Conservation (phyloP, 1,284 basidiomycete genomes). For the Takashimella koratensis region DNA sequence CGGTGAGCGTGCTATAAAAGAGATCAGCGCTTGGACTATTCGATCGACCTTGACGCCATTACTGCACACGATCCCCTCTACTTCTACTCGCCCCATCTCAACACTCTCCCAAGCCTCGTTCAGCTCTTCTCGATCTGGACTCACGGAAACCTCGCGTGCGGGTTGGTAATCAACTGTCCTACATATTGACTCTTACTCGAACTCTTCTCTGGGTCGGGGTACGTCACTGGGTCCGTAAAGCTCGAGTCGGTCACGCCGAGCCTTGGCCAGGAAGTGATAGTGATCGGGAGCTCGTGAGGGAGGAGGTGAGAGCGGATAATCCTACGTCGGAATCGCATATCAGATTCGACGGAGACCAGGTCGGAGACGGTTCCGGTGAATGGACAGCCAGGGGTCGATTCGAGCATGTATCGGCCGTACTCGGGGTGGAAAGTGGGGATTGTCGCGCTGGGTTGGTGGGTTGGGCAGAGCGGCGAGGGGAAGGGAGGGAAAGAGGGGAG, state of each 20-base stretch:
- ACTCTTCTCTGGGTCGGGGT: conserved; percentile 73
- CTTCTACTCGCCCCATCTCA: neutral
- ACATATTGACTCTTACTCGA: conserved; percentile 78
- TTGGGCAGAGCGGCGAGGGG: neutral
- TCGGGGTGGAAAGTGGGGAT: conserved; percentile 97
- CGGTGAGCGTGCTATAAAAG: conserved; percentile 78
- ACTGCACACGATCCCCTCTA: conserved; percentile 4
- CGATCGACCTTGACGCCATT: too few relatives aligned
- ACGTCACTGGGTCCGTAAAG: conserved; percentile 87
- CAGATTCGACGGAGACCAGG: conserved; percentile 81
- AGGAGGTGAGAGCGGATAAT: conserved; percentile 81
- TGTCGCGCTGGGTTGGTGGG: conserved; percentile 57
- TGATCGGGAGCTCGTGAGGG: conserved; percentile 82
- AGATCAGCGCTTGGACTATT: too few relatives aligned
- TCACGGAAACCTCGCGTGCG: conserved; percentile 94
- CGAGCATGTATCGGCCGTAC: conserved; percentile 98
- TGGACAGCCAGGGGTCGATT: conserved; percentile 92
- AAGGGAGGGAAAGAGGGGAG: neutral
- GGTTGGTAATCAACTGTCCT: conserved; percentile 93
- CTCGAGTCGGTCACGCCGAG: conserved; percentile 74
- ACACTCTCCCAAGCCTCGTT: neutral
- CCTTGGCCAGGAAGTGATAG: conserved; percentile 92
- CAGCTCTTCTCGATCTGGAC: conserved; percentile 42
- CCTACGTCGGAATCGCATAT: conserved; percentile 88
- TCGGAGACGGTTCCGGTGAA: conserved; percentile 84